Conservation (phyloP, 805 yeast species). For the Spathaspora passalidarum region DNA sequence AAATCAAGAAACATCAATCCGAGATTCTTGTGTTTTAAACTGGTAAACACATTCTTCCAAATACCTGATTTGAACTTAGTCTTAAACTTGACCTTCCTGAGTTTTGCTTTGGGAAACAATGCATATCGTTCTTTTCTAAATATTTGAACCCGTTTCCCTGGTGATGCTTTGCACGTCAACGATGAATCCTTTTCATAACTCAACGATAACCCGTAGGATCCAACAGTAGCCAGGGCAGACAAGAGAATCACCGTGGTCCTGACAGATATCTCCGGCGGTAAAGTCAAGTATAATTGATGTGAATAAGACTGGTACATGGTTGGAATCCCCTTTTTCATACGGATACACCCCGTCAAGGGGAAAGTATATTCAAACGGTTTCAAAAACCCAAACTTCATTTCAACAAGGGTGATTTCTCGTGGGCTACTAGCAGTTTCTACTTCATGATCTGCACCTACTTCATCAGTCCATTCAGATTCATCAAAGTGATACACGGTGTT, state of each 20-base stretch:
- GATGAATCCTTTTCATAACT: not conserved
- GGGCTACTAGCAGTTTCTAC: not conserved
- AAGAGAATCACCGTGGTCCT: not conserved
- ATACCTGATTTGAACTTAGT: not conserved
- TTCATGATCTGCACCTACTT: not conserved
- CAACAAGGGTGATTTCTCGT: conserved; percentile 1
- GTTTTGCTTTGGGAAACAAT: conserved; percentile 7
- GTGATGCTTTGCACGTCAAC: not conserved
- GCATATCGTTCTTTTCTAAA: conserved; percentile 5
- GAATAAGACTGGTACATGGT: not conserved
- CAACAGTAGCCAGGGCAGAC: not conserved
- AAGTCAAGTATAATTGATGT: not conserved
- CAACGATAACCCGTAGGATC: not conserved
- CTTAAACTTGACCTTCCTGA: conserved; percentile 2
- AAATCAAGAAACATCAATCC: conserved; percentile 7
- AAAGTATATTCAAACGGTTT: not conserved
- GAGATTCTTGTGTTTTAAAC: conserved; percentile 6
- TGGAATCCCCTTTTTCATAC: not conserved
- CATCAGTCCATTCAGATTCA: not conserved
- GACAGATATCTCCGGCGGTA: not conserved
- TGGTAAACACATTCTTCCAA: conserved; percentile 5
- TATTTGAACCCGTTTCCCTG: conserved; percentile 5
- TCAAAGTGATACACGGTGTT: not conserved
- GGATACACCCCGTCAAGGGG: conserved; percentile 1
- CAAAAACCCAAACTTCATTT: not conserved